These are phyloP conservation scores for Torrubiellomyces zombiae DNA, from an alignment of 2,329 filamentous ascomycete genomes.

Conservation along the genomic window DNA sequence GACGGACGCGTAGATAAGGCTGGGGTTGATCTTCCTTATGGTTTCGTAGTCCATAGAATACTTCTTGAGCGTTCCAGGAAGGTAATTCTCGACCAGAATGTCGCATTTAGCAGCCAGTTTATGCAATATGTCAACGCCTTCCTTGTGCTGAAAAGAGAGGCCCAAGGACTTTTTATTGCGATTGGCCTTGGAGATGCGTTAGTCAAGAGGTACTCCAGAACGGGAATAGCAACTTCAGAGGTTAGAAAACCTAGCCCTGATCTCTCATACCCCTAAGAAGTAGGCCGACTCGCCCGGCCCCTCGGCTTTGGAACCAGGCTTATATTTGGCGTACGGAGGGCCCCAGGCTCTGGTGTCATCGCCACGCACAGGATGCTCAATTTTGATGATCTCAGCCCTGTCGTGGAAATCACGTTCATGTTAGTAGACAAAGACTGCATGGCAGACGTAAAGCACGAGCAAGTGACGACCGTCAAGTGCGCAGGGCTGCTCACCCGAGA, in stretches of 20 bases:
- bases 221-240: slow-evolving; percentile 1
- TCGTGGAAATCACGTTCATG: not conserved
- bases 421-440: slow-evolving; percentile 1
- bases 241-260: not conserved
- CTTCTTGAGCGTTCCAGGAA: slow-evolving; percentile 77
- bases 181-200: slow-evolving; percentile 49
- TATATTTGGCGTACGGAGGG: slow-evolving; percentile 77
- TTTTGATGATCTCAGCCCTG: slow-evolving; percentile 91
- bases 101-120: slow-evolving; percentile 72
- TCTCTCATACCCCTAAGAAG: slow-evolving; percentile 58
- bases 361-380: slow-evolving; percentile 80
- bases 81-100: slow-evolving; percentile 91
- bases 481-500: slow-evolving; percentile 83
- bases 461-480: not conserved
- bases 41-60: slow-evolving; percentile 82
- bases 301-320: slow-evolving; percentile 35
- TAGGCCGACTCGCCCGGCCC: slow-evolving; percentile 89
- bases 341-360: slow-evolving; percentile 97
- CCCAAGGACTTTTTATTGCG: slow-evolving; percentile 93
- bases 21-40: slow-evolving; percentile 64
- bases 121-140: slow-evolving; percentile 76
- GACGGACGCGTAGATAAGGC: slow-evolving; percentile 85
- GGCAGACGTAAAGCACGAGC: not conserved
- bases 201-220: no score
- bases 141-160: slow-evolving; percentile 73